Conservation (phyloP, 225 moss, liverwort and hornwort species). For the Sphagnum tenellum region DNA sequence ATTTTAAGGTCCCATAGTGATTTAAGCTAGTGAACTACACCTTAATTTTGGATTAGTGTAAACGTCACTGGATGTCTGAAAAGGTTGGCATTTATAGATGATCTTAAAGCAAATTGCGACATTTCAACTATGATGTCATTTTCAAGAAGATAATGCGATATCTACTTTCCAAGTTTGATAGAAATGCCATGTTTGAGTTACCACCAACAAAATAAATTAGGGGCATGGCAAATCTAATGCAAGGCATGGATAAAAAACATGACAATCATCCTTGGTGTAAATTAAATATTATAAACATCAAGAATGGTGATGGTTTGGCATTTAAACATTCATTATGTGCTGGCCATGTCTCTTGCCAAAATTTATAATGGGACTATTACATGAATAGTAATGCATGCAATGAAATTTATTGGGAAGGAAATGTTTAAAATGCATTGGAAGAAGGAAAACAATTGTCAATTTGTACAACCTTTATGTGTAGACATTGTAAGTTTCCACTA, state of each 20-base stretch:
- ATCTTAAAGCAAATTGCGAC: not conserved
- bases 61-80: no score
- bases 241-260: slow-evolving; percentile 2
- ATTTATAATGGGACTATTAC: not conserved
- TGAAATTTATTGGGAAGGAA: not conserved
- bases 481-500: no score
- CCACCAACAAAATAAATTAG: not conserved
- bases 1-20: no score
- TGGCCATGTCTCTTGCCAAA: not conserved
- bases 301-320: not conserved
- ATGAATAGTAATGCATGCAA: not conserved
- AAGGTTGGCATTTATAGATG: not conserved
- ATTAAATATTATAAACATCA: slow-evolving; percentile 1
- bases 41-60: no score
- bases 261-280: slow-evolving; percentile 3
- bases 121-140: not conserved
- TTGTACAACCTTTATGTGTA: not conserved
- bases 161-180: not conserved
- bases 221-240: not conserved
- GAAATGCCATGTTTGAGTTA: not conserved
- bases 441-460: not conserved
- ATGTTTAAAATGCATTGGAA: not conserved
- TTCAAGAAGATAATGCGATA: not conserved
- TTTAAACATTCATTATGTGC: not conserved
- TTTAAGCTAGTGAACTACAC: no score